phyloP scores from a whole-genome alignment of 768 basidiomycete genomes.

The Auricularia sp. region DNA sequence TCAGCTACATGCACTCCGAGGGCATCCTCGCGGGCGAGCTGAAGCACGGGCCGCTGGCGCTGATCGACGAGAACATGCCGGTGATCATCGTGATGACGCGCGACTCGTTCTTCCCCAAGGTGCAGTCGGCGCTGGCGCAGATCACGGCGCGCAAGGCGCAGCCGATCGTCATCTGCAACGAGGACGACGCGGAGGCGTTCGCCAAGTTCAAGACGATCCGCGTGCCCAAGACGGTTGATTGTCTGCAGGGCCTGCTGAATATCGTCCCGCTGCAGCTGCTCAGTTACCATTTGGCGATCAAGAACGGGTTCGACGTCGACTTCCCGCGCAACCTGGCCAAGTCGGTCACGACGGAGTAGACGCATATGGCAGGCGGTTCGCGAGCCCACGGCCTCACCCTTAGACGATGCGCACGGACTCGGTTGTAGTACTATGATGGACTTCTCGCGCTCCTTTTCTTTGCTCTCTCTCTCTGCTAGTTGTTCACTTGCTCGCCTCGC shows the following conservation, averaged over 20 bases:
- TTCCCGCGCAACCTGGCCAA: constrained; percentile 95
- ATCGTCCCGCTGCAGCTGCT: constrained; percentile 93
- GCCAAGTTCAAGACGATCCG: constrained; percentile 74
- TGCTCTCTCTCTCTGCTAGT: too few species aligned
- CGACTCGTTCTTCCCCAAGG: constrained; percentile 96
- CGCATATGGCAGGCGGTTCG: too few species aligned
- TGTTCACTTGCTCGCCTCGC: too few species aligned
- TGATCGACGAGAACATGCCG: constrained; percentile 97
- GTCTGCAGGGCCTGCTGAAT: constrained; percentile 89
- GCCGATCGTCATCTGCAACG: constrained; percentile 91
- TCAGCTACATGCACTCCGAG: constrained; percentile 84
- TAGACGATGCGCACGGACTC: too few species aligned
- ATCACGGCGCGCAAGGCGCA: constrained; percentile 96
- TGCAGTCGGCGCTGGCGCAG: constrained; percentile 90
- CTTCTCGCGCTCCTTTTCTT: too few species aligned
- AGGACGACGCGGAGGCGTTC: constrained; percentile 73
- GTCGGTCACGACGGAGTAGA: constrained; percentile 63
- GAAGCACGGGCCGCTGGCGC: constrained; percentile 93
- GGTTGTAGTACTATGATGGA: too few species aligned
- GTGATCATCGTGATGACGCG: constrained; percentile 99
- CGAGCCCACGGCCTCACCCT: too few species aligned
- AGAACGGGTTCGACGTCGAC: constrained; percentile 94
- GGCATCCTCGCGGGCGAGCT: constrained; percentile 96
- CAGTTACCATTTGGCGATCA: constrained; percentile 92
- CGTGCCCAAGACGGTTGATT: constrained; percentile 90